Percentiles rank a stretch among this genome's conserved stretches.
Conservation (phyloP, 2,329 filamentous ascomycete genomes). For the Microdochium paspali region DNA sequence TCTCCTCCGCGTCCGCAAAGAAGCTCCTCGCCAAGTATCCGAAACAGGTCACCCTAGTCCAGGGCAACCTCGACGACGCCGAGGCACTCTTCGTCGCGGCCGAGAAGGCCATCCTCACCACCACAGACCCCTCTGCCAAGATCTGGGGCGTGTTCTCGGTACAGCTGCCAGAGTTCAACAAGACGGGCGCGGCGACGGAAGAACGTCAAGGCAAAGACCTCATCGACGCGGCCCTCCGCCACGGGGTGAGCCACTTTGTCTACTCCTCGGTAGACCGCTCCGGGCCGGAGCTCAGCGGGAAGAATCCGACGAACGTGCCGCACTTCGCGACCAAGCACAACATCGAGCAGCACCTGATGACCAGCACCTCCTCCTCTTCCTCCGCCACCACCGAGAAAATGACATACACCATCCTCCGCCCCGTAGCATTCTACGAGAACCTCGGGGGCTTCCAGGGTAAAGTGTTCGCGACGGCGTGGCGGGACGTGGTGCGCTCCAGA, state of each 20-base stretch:
- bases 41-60: slow-evolving; percentile 40
- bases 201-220: slow-evolving; percentile 48
- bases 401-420: slow-evolving; percentile 26
- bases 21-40: slow-evolving; percentile 30
- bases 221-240: slow-evolving; percentile 42
- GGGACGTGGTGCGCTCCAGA: slow-evolving; percentile 16
- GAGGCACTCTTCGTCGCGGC: slow-evolving; percentile 35
- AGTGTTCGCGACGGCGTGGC: slow-evolving; percentile 22
- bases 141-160: slow-evolving; percentile 55
- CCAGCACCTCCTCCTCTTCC: slow-evolving; percentile 18
- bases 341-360: slow-evolving; percentile 46
- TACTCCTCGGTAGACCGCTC: slow-evolving; percentile 54
- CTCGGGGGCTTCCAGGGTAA: slow-evolving; percentile 20
- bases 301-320: slow-evolving; percentile 43
- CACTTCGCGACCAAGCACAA: slow-evolving; percentile 52
- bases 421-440: slow-evolving; percentile 31
- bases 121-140: slow-evolving; percentile 11
- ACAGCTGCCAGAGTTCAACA: slow-evolving; percentile 28
- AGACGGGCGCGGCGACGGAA: slow-evolving; percentile 16
- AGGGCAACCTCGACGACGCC: slow-evolving; percentile 46
- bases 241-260: slow-evolving; percentile 47
- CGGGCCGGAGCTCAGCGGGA: slow-evolving; percentile 35
- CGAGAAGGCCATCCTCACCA: slow-evolving; percentile 9
- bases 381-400: slow-evolving; percentile 19
- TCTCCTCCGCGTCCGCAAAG: slow-evolving; percentile 38